phyloP scores from a whole-genome alignment of 176 grass and related monocot genomes.

The Zoysia pacifica region DNA sequence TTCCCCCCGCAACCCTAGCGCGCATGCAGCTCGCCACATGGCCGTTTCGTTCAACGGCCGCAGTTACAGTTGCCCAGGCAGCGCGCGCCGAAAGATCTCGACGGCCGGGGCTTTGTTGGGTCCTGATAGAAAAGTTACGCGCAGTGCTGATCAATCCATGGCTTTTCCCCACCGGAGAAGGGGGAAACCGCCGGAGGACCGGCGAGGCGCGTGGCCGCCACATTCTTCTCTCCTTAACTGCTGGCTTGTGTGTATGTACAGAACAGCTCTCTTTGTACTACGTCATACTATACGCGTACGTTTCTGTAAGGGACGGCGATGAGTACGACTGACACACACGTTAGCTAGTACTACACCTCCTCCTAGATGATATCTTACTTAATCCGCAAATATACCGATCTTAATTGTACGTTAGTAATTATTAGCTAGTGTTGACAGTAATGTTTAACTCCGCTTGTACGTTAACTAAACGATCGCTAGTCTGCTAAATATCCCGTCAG shows the following conservation, averaged over 20 bases:
- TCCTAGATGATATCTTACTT: neutral
- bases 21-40: too few species aligned
- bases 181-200: conserved; percentile 1
- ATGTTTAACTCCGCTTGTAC: conserved; percentile 39
- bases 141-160: neutral
- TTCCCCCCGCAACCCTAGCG: too few species aligned
- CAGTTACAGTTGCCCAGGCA: too few species aligned
- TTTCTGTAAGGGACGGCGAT: neutral
- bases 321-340: neutral
- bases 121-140: neutral
- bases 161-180: conserved; percentile 25
- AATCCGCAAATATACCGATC: neutral
- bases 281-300: neutral
- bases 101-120: too few species aligned
- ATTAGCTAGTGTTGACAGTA: neutral
- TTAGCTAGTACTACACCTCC: neutral
- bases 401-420: neutral
- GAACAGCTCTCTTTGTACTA: neutral
- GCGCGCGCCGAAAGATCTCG: too few species aligned
- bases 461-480: conserved; percentile 30
- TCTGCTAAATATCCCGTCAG: conserved; percentile 21
- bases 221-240: conserved; percentile 2
- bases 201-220: conserved; percentile 16
- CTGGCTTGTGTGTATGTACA: neutral
- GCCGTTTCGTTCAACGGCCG: too few species aligned